A percentile compares a stretch with the other conserved stretches of the same genome.
Conservation (phyloP, 495 filamentous ascomycete species). For the Trichocladium antarcticum region DNA sequence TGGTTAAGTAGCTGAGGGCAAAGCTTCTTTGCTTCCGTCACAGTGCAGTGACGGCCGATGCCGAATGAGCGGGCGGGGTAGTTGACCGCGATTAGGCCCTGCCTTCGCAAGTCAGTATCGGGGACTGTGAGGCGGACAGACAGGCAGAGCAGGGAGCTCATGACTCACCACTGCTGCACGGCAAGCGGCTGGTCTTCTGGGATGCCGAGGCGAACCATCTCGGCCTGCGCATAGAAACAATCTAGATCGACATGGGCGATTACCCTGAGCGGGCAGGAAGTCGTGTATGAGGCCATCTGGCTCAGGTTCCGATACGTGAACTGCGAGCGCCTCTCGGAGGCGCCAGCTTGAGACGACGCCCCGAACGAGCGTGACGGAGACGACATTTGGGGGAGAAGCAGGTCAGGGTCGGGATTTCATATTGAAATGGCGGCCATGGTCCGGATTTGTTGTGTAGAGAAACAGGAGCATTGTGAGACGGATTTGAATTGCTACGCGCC, state of each 20-base stretch:
- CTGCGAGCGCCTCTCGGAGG: conserved; percentile 45
- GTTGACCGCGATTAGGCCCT: conserved; percentile 88
- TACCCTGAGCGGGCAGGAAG: conserved; percentile 68
- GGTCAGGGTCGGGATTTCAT: background rate
- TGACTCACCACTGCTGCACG: conserved; percentile 67
- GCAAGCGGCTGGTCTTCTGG: conserved; percentile 70
- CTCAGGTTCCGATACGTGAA: conserved; percentile 79
- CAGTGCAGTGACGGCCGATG: conserved; percentile 61
- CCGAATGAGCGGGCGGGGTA: conserved; percentile 78
- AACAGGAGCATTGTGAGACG: too few relatives aligned
- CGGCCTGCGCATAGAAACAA: conserved; percentile 96
- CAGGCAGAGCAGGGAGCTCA: background rate
- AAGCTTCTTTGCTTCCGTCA: conserved; percentile 73
- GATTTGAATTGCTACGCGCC: too few relatives aligned
- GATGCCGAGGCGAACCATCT: conserved; percentile 72
- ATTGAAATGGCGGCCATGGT: background rate
- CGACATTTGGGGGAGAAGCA: conserved; percentile 8
- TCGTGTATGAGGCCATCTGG: conserved; percentile 58
- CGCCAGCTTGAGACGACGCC: conserved; percentile 30
- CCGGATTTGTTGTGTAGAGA: too few relatives aligned
- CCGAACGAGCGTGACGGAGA: conserved; percentile 28
- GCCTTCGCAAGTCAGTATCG: conserved; percentile 35
- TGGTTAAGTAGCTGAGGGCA: conserved; percentile 78
- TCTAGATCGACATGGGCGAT: conserved; percentile 92
- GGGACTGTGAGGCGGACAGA: too few relatives aligned